phyloP scores from a whole-genome alignment of 164 flowering plant species.

The Tetrastigma voinierianum region DNA sequence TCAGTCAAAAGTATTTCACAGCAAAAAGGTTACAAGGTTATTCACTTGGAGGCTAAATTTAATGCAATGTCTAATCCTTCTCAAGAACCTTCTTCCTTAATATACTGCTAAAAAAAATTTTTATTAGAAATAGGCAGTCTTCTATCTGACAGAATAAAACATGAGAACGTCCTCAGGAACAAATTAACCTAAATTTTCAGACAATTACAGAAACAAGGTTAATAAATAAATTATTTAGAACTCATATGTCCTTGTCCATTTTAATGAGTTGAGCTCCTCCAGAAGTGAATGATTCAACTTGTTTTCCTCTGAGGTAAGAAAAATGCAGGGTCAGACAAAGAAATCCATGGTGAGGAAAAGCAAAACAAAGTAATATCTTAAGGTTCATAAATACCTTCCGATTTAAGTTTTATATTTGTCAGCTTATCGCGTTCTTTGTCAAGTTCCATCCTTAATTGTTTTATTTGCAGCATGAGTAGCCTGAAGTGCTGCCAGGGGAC shows the following conservation, averaged over 20 bases:
- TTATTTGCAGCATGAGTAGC: constrained; percentile 34
- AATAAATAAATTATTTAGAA: constrained; percentile 8
- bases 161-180: background rate
- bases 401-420: constrained; percentile 31
- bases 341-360: constrained; percentile 10
- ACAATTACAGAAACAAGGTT: background rate
- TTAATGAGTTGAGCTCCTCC: constrained; percentile 53
- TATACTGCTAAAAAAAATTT: background rate
- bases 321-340: constrained; percentile 13
- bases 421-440: constrained; percentile 41
- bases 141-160: background rate
- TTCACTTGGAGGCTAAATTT: background rate
- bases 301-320: constrained; percentile 59
- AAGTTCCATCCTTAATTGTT: no score
- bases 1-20: background rate
- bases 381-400: constrained; percentile 50
- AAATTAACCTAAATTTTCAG: background rate
- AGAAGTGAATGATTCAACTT: constrained; percentile 49
- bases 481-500: constrained; percentile 45
- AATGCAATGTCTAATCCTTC: background rate
- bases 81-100: background rate
- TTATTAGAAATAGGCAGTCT: background rate
- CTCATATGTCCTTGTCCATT: constrained; percentile 56
- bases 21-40: no score
- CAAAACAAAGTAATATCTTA: background rate